Evolutionary conservation across 2,329 filamentous ascomycete genomes (phyloP).

Genomic region (Aurifilum marmelostoma): DNA sequence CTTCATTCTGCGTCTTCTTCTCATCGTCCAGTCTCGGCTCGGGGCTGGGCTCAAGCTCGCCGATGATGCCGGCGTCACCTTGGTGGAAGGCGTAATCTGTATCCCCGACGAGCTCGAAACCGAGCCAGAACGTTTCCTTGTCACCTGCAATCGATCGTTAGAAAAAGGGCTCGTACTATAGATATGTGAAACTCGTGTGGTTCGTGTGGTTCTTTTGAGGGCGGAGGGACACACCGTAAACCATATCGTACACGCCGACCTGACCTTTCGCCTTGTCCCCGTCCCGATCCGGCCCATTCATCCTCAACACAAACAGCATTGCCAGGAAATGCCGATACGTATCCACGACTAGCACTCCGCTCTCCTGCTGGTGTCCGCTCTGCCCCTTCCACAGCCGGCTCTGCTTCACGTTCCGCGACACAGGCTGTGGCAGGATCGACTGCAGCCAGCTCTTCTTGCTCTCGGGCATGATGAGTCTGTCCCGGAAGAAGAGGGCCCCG

Average conservation of each 20-base stretch:
- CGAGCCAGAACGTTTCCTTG: constrained; percentile 55
- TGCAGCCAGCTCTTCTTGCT: constrained; percentile 44
- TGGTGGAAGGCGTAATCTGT: constrained; percentile 47
- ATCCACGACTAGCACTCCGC: constrained; percentile 50
- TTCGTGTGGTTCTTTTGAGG: too few relatives aligned
- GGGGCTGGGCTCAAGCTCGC: constrained; percentile 27
- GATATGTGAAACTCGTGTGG: not conserved
- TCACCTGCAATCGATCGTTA: constrained; percentile 40
- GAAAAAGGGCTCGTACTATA: not conserved
- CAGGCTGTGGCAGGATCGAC: constrained; percentile 46
- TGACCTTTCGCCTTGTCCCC: constrained; percentile 40
- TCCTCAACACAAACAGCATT: constrained; percentile 44
- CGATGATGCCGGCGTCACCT: constrained; percentile 43
- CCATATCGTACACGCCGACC: constrained; percentile 50
- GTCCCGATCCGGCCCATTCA: constrained; percentile 50
- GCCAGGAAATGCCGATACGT: constrained; percentile 50
- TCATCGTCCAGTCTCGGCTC: not conserved
- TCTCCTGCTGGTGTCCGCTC: constrained; percentile 47
- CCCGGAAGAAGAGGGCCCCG: constrained; percentile 51
- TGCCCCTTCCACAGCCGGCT: constrained; percentile 42
- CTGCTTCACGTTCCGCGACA: constrained; percentile 44
- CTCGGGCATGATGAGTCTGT: constrained; percentile 47
- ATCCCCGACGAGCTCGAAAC: constrained; percentile 50
- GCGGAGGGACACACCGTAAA: constrained; percentile 46
- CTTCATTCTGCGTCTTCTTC: not conserved